Evolutionary conservation across 2,329 filamentous ascomycete genomes (phyloP), one percentile per base, ranked within the genome.

Genomic region (Pezicula rhizophila): DNA sequence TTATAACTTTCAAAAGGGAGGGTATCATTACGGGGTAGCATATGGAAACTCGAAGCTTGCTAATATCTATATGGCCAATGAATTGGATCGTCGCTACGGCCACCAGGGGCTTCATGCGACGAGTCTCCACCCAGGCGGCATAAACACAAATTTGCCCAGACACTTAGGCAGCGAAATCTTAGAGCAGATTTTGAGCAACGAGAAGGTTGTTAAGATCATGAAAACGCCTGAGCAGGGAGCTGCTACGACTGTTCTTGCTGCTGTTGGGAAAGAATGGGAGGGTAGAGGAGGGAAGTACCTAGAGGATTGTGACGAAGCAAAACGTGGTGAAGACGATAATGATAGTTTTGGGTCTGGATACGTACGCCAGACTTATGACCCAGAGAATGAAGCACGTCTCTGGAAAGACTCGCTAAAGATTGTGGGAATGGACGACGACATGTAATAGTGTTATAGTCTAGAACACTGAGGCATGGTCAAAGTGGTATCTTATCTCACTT

Each of bases 201-300:
- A 28, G 26, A 15, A 18, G 10, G 14, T 48, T 28, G 5, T 14
- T 20, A 48, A 43, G 46, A 23, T 25, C 26, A 14, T 42, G 25
- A 48, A 43, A 34, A 20, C 20, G 34, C 26, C 46, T 3, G 39
- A 48, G 17, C 46, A 48, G 26, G 46, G 70, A 11, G 70, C 70
- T 50, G 67, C 69, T 3, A 72, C 70, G 26, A 64, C 58, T 8
- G 64, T 72, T 4, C 68, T 61, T 58, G 69, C 69, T 1, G 70
- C 68, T 4, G 26, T 48, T 35, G 46, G 46, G 14, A 44, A 28
- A 14, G 46, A 48, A 23, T 48, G 46, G 46, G 46, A 74, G 58
- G 68, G 66, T 1, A 70, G 66, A 51, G 76, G 75, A 1, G 74
- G 73, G 2, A 65, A 62, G 50, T 77, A 75, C 52, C 54, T 77